Percentiles rank a stretch among this genome's conserved stretches.
These are phyloP conservation scores for Zymoseptoria ardabiliae DNA, from an alignment of 2,329 filamentous ascomycete species.

Conservation along the genomic window DNA sequence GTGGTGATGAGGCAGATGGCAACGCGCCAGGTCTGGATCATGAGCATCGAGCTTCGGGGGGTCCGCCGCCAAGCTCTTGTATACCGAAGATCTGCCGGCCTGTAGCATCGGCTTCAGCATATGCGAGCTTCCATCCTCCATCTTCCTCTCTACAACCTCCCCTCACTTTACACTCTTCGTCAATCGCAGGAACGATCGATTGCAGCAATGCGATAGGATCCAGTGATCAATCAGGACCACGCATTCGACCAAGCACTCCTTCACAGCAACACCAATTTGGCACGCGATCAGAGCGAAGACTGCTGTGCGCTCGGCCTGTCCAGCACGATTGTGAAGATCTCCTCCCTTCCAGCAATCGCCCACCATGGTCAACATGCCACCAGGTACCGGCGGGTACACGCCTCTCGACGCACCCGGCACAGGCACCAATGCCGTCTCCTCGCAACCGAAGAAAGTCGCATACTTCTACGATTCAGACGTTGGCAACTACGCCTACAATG, in stretches of 20 bases:
- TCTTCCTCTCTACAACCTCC: not conserved
- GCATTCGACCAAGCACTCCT: not conserved
- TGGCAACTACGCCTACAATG: conserved; percentile 93
- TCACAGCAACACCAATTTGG: too few species aligned
- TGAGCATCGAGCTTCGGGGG: not conserved
- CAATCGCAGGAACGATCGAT: not conserved
- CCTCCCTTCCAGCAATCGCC: not conserved
- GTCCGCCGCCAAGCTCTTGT: not conserved
- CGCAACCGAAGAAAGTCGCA: conserved; percentile 72
- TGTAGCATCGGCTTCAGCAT: conserved; percentile 1
- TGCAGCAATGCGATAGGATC: not conserved
- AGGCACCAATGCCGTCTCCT: conserved; percentile 41
- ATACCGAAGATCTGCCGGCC: not conserved
- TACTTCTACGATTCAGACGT: conserved; percentile 99
- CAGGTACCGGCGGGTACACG: conserved; percentile 26
- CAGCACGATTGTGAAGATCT: not conserved
- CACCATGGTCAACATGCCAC: conserved; percentile 43
- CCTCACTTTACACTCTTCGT: not conserved
- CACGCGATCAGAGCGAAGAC: not conserved
- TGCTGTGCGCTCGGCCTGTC: not conserved
- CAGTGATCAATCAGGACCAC: not conserved
- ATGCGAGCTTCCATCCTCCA: conserved; percentile 1
- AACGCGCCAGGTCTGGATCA: conserved; percentile 5
- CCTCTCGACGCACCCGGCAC: conserved; percentile 47
- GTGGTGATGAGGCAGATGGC: conserved; percentile 9